phyloP scores from a whole-genome alignment of 176 grass and related monocot genomes.

The Bothriochloa decipiens region DNA sequence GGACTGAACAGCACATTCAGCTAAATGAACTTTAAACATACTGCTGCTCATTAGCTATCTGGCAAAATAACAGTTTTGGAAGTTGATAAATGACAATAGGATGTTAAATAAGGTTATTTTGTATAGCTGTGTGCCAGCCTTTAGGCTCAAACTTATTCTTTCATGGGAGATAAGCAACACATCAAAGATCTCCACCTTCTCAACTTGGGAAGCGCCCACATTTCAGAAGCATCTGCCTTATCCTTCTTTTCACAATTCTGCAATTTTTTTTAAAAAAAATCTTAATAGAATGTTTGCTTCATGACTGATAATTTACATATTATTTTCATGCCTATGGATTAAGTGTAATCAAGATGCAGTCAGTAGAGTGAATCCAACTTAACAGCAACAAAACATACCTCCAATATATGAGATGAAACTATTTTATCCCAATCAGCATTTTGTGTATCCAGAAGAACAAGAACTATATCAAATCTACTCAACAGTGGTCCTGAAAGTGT shows the following conservation, averaged over 20 bases:
- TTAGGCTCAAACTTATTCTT: constrained; percentile 2
- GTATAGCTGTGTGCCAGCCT: not conserved
- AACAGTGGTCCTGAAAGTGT: constrained; percentile 90
- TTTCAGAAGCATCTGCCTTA: constrained; percentile 29
- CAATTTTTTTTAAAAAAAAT: constrained; percentile 35
- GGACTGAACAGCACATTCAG: not conserved
- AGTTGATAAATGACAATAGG: not conserved
- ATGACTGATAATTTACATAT: not conserved
- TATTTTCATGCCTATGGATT: constrained; percentile 16
- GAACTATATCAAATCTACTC: constrained; percentile 99
- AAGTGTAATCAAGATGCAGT: constrained; percentile 35
- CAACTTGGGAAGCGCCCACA: constrained; percentile 63
- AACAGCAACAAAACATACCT: constrained; percentile 43
- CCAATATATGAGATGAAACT: constrained; percentile 94
- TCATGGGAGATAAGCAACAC: not conserved
- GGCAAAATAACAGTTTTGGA: not conserved
- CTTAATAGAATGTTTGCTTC: not conserved
- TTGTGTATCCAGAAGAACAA: constrained; percentile 84
- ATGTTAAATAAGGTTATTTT: not conserved
- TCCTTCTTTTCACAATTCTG: constrained; percentile 62
- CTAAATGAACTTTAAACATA: not conserved
- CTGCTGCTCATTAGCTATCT: constrained; percentile 2
- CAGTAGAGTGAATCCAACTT: constrained; percentile 6
- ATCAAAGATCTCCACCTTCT: constrained; percentile 46
- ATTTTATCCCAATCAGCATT: constrained; percentile 65